These are phyloP conservation scores for Apostasia shenzhenica DNA, from an alignment of 106 monocot species.

Conservation along the genomic window DNA sequence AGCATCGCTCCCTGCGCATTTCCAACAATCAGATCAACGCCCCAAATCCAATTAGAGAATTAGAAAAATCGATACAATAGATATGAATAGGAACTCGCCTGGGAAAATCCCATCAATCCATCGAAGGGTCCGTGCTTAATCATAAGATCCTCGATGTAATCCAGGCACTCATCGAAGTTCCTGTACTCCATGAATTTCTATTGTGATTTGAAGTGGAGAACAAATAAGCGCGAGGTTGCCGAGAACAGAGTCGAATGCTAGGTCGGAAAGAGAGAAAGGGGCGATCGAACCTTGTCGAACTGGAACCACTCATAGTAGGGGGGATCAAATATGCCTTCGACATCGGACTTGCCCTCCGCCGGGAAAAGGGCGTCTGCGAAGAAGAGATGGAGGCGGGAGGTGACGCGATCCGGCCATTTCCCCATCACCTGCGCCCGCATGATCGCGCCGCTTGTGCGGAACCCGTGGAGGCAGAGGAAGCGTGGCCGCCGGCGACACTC, in stretches of 20 bases:
- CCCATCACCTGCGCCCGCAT: slow-evolving; percentile 74
- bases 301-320: slow-evolving; percentile 99
- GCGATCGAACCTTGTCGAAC: slow-evolving; percentile 49
- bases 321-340: slow-evolving; percentile 78
- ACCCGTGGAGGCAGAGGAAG: slow-evolving; percentile 90
- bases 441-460: slow-evolving; percentile 91
- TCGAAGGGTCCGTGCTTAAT: slow-evolving; percentile 84
- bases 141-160: slow-evolving; percentile 79
- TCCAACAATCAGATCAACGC: background rate
- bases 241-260: background rate
- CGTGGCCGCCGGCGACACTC: slow-evolving; percentile 24
- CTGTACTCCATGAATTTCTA: slow-evolving; percentile 56
- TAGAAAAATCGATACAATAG: background rate
- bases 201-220: background rate
- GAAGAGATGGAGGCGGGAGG: slow-evolving; percentile 67
- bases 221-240: background rate
- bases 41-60: background rate
- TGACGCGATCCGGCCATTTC: slow-evolving; percentile 78
- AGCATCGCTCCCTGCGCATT: slow-evolving; percentile 71
- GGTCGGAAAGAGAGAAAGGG: background rate
- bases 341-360: slow-evolving; percentile 77
- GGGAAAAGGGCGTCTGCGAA: slow-evolving; percentile 83
- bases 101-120: slow-evolving; percentile 98
- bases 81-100: slow-evolving; percentile 26
- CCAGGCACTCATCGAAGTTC: slow-evolving; percentile 73